Base-by-base conservation (phyloP, 164 flowering plant genomes). In the Sedum album region DNA sequence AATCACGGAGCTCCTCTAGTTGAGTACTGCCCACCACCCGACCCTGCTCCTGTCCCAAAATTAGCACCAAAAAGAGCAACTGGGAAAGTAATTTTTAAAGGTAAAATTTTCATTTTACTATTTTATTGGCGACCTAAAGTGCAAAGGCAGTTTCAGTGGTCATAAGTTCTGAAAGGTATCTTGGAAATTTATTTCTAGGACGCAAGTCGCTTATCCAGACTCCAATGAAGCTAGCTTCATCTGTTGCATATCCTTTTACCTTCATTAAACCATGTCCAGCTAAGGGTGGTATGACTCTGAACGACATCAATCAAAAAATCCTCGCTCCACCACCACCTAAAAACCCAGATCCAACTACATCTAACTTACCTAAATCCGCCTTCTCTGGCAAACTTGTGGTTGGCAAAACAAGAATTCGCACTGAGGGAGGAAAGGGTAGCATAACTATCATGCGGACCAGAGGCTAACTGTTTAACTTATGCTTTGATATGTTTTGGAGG, bases 361-460 rank as follows among this genome's bases (percentile, higher is more conserved):
- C 80, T n/a, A 72, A 81, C 64, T 85, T 79, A 73, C 96, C 90
- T 13, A 94, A 84, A 64, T 91, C 98, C 21, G 97, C 97, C 11
- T 91, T 93, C 72, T 88, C 98, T n/a, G 97, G 98, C 68, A 93
- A 93, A 79, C 98, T 94, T 33, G 98, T 93, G 13, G 96, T 93
- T 70, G 94, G 85, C 14, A 90, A 88, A 79, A 93, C 94, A 9
- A 93, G 86, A 74, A 91, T 93, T 64, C 94, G 79, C 68, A 93
- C 97, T 14, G 96, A 90, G 82, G 98, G 97, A 46, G 98, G 98
- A 60, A 90, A 83, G 76, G 98, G 98, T 11, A 93, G 98, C 83
- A 93, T 90, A 70, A 93, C 96, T 35, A 90, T 90, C 68, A 88
- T 86, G 96, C 84, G 96, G 77, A 93, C 98, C 57, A 93, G 82